Evolutionary conservation across 345 rosid genomes (phyloP), one percentile per base, ranked within the genome.

Genomic region (Heritiera fomes): DNA sequence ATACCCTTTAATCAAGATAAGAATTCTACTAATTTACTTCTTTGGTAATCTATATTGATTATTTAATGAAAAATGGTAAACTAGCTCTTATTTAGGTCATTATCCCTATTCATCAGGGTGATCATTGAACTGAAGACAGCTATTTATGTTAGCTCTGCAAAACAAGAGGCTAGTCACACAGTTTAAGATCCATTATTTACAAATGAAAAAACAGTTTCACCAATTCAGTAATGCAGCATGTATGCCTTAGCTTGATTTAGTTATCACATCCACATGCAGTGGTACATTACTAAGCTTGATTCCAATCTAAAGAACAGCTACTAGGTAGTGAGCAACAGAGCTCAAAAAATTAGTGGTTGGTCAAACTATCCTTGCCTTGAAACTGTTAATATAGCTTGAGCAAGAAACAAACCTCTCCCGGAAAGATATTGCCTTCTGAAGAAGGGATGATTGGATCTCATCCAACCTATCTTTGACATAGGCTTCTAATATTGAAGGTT

Each of bases 391-490:
- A 53, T 15, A 1, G 58, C 58, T 53, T 53, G 18, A 53, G 58
- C 18, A 53, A 15, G n/a, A 53, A 53, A 53, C n/a, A 14, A 0
- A 53, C 58, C 58, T 53, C 7, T 53, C 58, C 1, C n/a, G n/a
- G 15, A 53, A 53, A 15, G 58, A 4, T 53, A 55, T 71, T 40
- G 97, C 95, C 73, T 76, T 91, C 20, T 80, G 89, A 75, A 94
- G 88, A 83, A 96, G 97, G 40, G 94, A 88, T 75, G 89, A 85
- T 71, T 94, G 99, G 86, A 96, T 84, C 86, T 90, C 98, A 74
- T 94, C 99, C 86, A 96, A 80, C 92, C 58, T 53, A n/a, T 53
- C 58, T 53, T 53, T 53, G 58, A 53, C 58, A 53, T 53, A 43
- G 14, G 88, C 87, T 61, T 78, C 92, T 81, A 96, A 87, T 45